These are phyloP conservation scores for Penicillium cinerascens DNA, from an alignment of 495 filamentous ascomycete species.

Conservation along the genomic window DNA sequence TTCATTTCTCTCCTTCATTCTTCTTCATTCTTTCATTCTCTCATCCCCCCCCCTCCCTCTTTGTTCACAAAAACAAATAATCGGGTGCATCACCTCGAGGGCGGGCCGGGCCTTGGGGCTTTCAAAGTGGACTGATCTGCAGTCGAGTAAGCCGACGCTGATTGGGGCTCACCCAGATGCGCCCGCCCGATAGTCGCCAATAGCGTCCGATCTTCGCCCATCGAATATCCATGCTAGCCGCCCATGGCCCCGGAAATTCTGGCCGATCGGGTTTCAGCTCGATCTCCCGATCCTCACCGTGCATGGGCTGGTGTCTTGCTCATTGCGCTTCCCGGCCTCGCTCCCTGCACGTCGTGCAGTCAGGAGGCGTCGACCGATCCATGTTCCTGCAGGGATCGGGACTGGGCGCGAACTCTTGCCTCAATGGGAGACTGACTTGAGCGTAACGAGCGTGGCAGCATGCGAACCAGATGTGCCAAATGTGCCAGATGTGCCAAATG, in stretches of 20 bases:
- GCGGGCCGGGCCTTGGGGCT: slow-evolving; percentile 30
- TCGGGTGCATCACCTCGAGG: slow-evolving; percentile 15
- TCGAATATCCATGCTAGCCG: slow-evolving; percentile 38
- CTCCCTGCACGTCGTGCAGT: slow-evolving; percentile 19
- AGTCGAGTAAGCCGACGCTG: slow-evolving; percentile 16
- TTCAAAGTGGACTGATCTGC: slow-evolving; percentile 29
- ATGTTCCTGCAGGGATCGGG: slow-evolving; percentile 14
- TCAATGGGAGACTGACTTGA: background rate
- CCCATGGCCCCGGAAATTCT: slow-evolving; percentile 36
- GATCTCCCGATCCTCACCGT: slow-evolving; percentile 5
- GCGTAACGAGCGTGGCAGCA: background rate
- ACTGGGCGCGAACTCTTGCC: slow-evolving; percentile 16
- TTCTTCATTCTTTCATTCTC: no score
- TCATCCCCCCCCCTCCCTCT: no score
- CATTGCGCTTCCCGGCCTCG: background rate
- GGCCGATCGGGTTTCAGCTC: slow-evolving; percentile 12
- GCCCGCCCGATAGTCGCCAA: slow-evolving; percentile 30
- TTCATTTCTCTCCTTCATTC: background rate
- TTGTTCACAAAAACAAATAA: slow-evolving; percentile 4
- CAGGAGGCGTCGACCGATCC: slow-evolving; percentile 2
- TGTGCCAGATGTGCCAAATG: background rate
- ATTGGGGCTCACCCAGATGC: slow-evolving; percentile 17
- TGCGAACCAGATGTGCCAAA: background rate
- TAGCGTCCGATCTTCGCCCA: slow-evolving; percentile 23
- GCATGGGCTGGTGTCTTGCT: background rate